Evolutionary conservation across 768 basidiomycete genomes (phyloP).

Genomic region (Termitomyces sp.): DNA sequence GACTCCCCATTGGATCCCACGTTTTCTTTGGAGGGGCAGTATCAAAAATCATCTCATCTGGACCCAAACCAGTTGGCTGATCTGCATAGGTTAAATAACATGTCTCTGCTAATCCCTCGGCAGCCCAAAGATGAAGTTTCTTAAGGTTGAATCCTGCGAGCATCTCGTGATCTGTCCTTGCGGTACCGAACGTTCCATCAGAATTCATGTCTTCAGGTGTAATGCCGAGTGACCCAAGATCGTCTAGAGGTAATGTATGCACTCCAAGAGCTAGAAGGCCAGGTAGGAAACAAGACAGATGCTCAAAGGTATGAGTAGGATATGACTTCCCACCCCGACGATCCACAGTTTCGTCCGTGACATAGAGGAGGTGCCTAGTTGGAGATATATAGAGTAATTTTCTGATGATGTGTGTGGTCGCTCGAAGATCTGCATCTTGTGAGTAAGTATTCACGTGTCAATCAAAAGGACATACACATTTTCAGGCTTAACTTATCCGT

Average conservation of each 20-base stretch:
- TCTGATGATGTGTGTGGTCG: conserved; percentile 57
- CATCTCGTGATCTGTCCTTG: conserved; percentile 26
- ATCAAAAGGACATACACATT: conserved; percentile 47
- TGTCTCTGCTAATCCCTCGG: conserved; percentile 66
- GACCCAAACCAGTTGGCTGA: conserved; percentile 60
- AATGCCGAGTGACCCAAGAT: conserved; percentile 43
- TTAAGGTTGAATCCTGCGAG: conserved; percentile 46
- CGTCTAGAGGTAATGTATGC: conserved; percentile 52
- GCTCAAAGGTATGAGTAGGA: conserved; percentile 56
- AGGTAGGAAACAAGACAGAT: conserved; percentile 75
- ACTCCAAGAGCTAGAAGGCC: conserved; percentile 71
- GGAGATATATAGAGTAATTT: conserved; percentile 66
- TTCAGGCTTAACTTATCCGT: conserved; percentile 55
- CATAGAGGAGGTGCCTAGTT: conserved; percentile 60
- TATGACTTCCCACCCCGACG: conserved; percentile 19
- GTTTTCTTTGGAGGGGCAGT: conserved; percentile 14
- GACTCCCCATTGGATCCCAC: conserved; percentile 13
- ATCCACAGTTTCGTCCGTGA: conserved; percentile 43
- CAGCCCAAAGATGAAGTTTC: conserved; percentile 70
- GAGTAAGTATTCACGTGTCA: neutral
- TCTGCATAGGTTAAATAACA: conserved; percentile 73
- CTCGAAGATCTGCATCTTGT: conserved; percentile 45
- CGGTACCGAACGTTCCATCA: conserved; percentile 27
- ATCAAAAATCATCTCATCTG: conserved; percentile 50
- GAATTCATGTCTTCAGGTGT: conserved; percentile 37